A percentile compares a stretch with the other conserved stretches of the same genome.
Conservation (phyloP, 2,329 filamentous ascomycete species). For the Aspergillus unguis region DNA sequence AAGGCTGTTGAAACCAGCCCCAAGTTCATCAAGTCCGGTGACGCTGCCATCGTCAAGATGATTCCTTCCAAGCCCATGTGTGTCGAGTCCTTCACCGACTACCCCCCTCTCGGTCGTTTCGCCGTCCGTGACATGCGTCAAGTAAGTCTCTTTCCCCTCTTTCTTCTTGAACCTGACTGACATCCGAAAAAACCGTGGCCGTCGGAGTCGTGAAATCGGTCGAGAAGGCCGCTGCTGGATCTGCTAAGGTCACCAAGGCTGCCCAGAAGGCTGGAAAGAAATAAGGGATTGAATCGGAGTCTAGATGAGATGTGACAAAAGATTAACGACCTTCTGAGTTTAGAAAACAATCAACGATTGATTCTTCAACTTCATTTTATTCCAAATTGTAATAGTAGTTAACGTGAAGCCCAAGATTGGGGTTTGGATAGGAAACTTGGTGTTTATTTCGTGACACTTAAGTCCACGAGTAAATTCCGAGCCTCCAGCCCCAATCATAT, state of each 20-base stretch:
- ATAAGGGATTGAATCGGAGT: conserved; percentile 7
- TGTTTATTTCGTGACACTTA: no score
- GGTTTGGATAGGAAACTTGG: no score
- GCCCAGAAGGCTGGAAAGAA: conserved; percentile 58
- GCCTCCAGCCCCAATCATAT: no score
- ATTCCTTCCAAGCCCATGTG: conserved; percentile 99
- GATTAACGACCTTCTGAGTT: no score
- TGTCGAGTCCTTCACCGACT: conserved; percentile 99
- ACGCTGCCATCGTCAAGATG: conserved; percentile 99
- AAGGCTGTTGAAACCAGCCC: conserved; percentile 88
- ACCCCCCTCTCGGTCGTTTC: conserved; percentile 99
- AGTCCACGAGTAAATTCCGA: no score
- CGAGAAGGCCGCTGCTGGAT: conserved; percentile 58
- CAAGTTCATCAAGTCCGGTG: conserved; percentile 99
- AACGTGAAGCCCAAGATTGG: no score
- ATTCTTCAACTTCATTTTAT: no score
- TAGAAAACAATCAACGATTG: no score
- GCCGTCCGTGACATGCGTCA: conserved; percentile 78
- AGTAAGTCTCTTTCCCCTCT: conserved; percentile 5
- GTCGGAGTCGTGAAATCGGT: conserved; percentile 62
- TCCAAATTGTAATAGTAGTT: no score
- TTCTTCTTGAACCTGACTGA: neutral
- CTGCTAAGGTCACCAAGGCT: conserved; percentile 62
- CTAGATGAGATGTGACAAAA: no score
- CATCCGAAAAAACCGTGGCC: conserved; percentile 11